Evolutionary conservation across 192 early-diverging fungal species (phyloP).

Genomic region (Coemansia javaensis): DNA sequence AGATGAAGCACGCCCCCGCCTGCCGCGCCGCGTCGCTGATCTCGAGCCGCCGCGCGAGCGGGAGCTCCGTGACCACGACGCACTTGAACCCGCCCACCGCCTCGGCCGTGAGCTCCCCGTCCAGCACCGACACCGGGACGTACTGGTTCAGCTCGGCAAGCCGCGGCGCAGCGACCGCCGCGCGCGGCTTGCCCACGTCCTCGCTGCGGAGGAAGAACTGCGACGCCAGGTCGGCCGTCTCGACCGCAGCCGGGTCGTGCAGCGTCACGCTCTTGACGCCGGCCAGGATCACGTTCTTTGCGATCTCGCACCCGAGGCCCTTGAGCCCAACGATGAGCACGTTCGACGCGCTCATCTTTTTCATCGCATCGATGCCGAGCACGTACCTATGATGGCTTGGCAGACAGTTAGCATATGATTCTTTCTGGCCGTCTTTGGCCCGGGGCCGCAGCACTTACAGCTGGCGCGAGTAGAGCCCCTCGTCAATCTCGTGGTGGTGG

Average conservation of each 20-base stretch:
- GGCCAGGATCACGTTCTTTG: conserved; percentile 97
- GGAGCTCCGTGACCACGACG: conserved; percentile 81
- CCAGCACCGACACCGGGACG: conserved; percentile 84
- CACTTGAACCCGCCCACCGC: conserved; percentile 61
- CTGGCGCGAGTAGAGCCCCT: conserved; percentile 96
- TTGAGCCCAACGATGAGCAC: conserved; percentile 94
- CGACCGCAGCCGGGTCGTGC: conserved; percentile 74
- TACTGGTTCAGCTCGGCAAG: conserved; percentile 96
- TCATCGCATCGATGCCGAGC: conserved; percentile 93
- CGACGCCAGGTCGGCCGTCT: conserved; percentile 76
- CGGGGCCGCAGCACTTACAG: conserved; percentile 88
- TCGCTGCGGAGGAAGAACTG: conserved; percentile 85
- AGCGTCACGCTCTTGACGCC: conserved; percentile 99
- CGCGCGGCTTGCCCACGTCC: conserved; percentile 87
- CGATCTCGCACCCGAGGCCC: conserved; percentile 97
- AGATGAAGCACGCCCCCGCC: conserved; percentile 76
- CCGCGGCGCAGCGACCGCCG: conserved; percentile 64
- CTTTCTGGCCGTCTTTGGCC: too few species aligned
- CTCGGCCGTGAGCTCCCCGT: conserved; percentile 71
- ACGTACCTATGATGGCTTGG: conserved; percentile 77
- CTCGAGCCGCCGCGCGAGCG: conserved; percentile 72
- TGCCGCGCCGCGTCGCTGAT: conserved; percentile 78
- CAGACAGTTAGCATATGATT: too few species aligned
- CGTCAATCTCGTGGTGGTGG: conserved; percentile 67
- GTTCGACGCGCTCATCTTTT: conserved; percentile 94